Evolutionary conservation across 768 basidiomycete genomes (phyloP).

Genomic region (Lactifluus piperatus): DNA sequence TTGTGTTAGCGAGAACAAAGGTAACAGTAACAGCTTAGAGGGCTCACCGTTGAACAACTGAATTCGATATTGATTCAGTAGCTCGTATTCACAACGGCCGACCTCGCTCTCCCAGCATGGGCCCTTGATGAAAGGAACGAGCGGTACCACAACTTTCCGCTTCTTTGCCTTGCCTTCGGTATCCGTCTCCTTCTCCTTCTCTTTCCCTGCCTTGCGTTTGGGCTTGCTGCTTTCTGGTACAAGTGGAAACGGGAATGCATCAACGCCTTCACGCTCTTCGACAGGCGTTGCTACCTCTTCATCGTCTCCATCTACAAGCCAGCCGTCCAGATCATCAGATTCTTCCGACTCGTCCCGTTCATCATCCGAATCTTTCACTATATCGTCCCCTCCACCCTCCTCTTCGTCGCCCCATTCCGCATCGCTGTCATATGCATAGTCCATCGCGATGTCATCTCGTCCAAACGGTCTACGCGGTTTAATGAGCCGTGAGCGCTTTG

Average conservation of each 20-base stretch:
- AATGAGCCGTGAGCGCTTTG: constrained; percentile 65
- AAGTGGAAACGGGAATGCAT: constrained; percentile 29
- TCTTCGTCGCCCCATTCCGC: constrained; percentile 95
- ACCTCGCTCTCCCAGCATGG: constrained; percentile 71
- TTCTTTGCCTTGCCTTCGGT: constrained; percentile 69
- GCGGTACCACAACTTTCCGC: constrained; percentile 65
- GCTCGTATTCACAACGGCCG: constrained; percentile 57
- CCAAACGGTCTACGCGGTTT: constrained; percentile 80
- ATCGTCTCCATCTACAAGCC: constrained; percentile 72
- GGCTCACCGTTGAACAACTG: constrained; percentile 75
- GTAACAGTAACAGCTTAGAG: not conserved
- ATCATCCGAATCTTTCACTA: constrained; percentile 47
- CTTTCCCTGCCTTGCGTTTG: constrained; percentile 47
- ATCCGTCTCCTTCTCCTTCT: constrained; percentile 39
- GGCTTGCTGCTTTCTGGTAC: constrained; percentile 41
- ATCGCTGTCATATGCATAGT: constrained; percentile 91
- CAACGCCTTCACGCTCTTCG: constrained; percentile 32
- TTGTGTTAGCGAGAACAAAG: not conserved
- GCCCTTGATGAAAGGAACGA: constrained; percentile 76
- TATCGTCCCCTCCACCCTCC: constrained; percentile 65
- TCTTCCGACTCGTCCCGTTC: constrained; percentile 59
- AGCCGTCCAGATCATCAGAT: constrained; percentile 69
- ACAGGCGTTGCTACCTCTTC: constrained; percentile 34
- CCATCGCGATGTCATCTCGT: constrained; percentile 64
- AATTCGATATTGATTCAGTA: constrained; percentile 67